Conservation (phyloP, 768 basidiomycete species). For the Antrodiella citrinella region DNA sequence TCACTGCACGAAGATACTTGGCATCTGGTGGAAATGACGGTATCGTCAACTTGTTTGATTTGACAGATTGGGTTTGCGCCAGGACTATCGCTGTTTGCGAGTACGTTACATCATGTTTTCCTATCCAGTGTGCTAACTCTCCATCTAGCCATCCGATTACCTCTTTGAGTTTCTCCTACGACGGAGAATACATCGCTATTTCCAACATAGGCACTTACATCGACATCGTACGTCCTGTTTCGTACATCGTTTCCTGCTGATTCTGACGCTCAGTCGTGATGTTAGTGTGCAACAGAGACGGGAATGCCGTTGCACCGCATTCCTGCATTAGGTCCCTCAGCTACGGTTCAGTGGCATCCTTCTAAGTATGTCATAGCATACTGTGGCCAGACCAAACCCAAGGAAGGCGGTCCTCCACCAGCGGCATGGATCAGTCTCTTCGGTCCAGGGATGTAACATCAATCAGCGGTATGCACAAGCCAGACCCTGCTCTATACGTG, state of each 20-base stretch:
- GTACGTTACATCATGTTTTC: conserved; percentile 28
- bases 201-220: conserved; percentile 66
- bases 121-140: background rate
- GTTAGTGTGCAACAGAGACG: conserved; percentile 75
- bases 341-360: conserved; percentile 77
- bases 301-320: conserved; percentile 70
- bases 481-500: too few species aligned
- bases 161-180: conserved; percentile 70
- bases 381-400: conserved; percentile 65
- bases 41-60: conserved; percentile 75
- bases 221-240: conserved; percentile 58
- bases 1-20: conserved; percentile 49
- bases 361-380: conserved; percentile 77
- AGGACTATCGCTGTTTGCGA: conserved; percentile 76
- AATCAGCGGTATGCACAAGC: too few species aligned
- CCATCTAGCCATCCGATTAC: conserved; percentile 56
- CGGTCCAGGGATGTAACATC: too few species aligned
- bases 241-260: background rate
- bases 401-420: conserved; percentile 58
- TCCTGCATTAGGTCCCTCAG: conserved; percentile 60
- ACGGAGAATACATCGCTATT: conserved; percentile 78
- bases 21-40: conserved; percentile 78
- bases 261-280: conserved; percentile 2
- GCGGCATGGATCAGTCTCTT: conserved; percentile 68
- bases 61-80: conserved; percentile 73